These are phyloP conservation scores for Colletotrichum spaethianum DNA, from an alignment of 2,329 filamentous ascomycete genomes.

Conservation along the genomic window DNA sequence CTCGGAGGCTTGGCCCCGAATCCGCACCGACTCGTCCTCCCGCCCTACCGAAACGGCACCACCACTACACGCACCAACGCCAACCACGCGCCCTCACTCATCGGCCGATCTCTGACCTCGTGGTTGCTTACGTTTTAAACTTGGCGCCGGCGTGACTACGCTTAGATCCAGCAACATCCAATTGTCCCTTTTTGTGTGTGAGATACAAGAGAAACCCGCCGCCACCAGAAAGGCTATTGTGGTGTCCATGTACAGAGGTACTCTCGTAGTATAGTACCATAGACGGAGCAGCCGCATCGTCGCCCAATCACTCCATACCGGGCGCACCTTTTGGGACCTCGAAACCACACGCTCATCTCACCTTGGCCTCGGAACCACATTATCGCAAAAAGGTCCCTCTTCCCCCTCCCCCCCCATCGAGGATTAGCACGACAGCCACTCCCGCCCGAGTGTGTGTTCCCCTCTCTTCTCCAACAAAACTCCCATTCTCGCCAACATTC, in stretches of 20 bases:
- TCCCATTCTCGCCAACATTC: constrained; percentile 19
- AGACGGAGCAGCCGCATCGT: background rate
- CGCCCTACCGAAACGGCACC: background rate
- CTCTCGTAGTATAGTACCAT: background rate
- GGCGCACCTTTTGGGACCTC: constrained; percentile 5
- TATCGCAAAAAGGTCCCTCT: constrained; percentile 11
- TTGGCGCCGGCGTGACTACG: constrained; percentile 35
- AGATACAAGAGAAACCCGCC: background rate
- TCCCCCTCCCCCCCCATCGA: constrained; percentile 7
- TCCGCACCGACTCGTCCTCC: background rate
- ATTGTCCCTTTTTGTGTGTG: background rate
- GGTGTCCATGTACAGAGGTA: constrained; percentile 2
- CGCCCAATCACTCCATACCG: background rate
- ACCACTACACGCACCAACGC: background rate
- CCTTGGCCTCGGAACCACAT: constrained; percentile 32
- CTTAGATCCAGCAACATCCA: constrained; percentile 17
- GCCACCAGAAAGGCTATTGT: background rate
- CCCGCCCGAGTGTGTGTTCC: background rate
- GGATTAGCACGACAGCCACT: constrained; percentile 36
- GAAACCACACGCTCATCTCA: constrained; percentile 5
- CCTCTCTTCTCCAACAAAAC: constrained; percentile 22
- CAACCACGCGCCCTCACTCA: constrained; percentile 23
- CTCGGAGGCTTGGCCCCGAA: background rate
- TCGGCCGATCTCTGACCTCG: constrained; percentile 39
- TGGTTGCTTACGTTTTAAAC: constrained; percentile 32